phyloP scores from a whole-genome alignment of 305 asterid genomes.

The Solanum hybrid region DNA sequence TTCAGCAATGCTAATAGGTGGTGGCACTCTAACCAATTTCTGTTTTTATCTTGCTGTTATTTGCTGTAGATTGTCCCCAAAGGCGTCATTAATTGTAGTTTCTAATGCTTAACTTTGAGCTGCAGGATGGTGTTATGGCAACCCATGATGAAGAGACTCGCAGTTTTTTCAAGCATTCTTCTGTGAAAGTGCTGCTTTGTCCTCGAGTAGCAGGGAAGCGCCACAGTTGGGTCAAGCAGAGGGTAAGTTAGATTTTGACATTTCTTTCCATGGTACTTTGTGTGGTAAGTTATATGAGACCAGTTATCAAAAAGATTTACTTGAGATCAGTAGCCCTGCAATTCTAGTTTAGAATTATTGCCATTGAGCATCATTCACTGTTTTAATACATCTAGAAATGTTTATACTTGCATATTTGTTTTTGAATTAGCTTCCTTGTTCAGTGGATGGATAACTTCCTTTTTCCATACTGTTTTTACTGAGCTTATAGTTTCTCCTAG shows the following conservation, averaged over 20 bases:
- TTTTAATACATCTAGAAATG: background rate
- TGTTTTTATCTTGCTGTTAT: background rate
- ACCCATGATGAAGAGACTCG: conserved; percentile 99
- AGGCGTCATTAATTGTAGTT: background rate
- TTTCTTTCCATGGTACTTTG: background rate
- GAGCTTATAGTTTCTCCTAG: background rate
- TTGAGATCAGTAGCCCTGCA: background rate
- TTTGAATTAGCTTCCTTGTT: background rate
- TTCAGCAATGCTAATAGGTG: background rate
- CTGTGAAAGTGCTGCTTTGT: conserved; percentile 93
- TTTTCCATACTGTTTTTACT: background rate
- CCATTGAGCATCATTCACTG: background rate
- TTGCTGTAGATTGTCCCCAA: background rate
- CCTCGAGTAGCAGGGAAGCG: conserved; percentile 97
- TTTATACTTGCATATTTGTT: background rate
- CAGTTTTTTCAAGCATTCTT: conserved; percentile 79
- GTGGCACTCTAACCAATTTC: background rate
- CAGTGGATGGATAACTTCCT: background rate
- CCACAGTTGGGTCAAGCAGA: conserved; percentile 89
- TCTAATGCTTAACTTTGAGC: background rate
- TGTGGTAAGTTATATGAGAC: background rate
- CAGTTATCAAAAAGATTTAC: background rate
- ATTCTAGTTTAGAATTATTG: background rate
- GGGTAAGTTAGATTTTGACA: conserved; percentile 42
- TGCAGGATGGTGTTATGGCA: conserved; percentile 96